Evolutionary conservation across 1,284 basidiomycete genomes (phyloP), one percentile per base, ranked within the genome.

Genomic region (Fomitiporia mediterranea): DNA sequence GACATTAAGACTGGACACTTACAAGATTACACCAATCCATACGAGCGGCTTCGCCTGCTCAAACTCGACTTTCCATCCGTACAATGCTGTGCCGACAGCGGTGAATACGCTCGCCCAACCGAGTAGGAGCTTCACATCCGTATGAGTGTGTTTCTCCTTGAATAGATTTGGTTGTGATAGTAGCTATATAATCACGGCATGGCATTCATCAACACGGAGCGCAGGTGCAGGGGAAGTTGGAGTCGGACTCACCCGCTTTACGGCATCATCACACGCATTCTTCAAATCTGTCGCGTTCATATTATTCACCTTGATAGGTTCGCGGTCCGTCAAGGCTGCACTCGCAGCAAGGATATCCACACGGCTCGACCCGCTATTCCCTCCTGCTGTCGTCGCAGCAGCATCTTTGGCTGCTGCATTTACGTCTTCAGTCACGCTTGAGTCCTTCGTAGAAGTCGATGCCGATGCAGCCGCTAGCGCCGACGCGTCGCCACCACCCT

Each of bases 221-320:
- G 56, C 30, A 23, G 30, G 21, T 42, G 28, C 27, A 47, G 15
- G 52, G n/a, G 34, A 19, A 47, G 40, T n/a, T n/a, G n/a, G n/a
- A n/a, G 37, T 23, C 40, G 15, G 17, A 81, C 90, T 62, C 67
- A 95, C 94, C 68, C 89, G 84, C 71, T 91, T 92, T 60, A 96
- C 74, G 38, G 87, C 86, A 74, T 96, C 94, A 69, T 97, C 94
- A 63, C 90, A 87, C 11, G 94, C 84, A 64, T 86, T 84, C 75
- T 96, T 96, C 68, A 97, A 81, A 67, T 96, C 94, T 19, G 79
- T 79, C 49, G 83, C 66, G 68, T 81, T 92, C 25, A 84, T 79
- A 64, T 88, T 91, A 78, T 97, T 97, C 62, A 95, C 84, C 67
- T 87, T 89, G 66, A 94, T 78, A 23, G 74, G 72, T 50, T 91